Conservation (phyloP, 768 basidiomycete genomes). For the Trametes coccinea region DNA sequence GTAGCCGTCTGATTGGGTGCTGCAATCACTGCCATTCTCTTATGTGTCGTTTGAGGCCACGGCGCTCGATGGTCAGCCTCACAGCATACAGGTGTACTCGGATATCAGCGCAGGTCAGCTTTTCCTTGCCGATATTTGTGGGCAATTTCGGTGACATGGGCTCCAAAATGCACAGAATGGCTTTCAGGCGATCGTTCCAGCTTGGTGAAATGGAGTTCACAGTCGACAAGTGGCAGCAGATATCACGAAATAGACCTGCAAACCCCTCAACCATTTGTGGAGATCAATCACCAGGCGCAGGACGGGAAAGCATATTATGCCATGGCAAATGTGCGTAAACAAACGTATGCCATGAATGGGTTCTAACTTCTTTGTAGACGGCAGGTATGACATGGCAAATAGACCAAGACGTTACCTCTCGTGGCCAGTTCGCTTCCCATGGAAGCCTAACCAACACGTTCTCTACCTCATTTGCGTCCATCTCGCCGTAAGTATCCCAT, state of each 20-base stretch:
- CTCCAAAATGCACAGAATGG: conserved; percentile 13
- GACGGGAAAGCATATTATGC: conserved; percentile 21
- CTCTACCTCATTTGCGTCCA: conserved; percentile 12
- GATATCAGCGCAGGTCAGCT: conserved; percentile 40
- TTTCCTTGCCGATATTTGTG: no score
- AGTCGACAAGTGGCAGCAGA: conserved; percentile 4
- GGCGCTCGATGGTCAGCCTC: conserved; percentile 34
- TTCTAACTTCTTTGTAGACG: background rate
- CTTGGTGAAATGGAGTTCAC: conserved; percentile 12
- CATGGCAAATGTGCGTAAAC: conserved; percentile 9
- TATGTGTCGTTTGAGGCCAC: conserved; percentile 36
- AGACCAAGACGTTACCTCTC: conserved; percentile 6
- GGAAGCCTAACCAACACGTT: conserved; percentile 21
- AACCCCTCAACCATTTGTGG: background rate
- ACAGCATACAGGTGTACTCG: conserved; percentile 39
- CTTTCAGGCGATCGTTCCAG: conserved; percentile 8
- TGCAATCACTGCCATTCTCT: conserved; percentile 43
- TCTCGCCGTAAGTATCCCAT: conserved; percentile 16
- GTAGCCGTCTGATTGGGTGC: conserved; percentile 38
- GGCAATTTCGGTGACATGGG: no score
- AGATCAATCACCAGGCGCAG: conserved; percentile 14
- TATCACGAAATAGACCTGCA: conserved; percentile 17
- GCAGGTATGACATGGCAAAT: conserved; percentile 15
- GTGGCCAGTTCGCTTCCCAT: conserved; percentile 20
- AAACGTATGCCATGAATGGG: background rate